A percentile compares a stretch with the other conserved stretches of the same genome.
Evolutionary conservation across 768 basidiomycete genomes (phyloP).

Genomic region (Xanthoconium purpureum): DNA sequence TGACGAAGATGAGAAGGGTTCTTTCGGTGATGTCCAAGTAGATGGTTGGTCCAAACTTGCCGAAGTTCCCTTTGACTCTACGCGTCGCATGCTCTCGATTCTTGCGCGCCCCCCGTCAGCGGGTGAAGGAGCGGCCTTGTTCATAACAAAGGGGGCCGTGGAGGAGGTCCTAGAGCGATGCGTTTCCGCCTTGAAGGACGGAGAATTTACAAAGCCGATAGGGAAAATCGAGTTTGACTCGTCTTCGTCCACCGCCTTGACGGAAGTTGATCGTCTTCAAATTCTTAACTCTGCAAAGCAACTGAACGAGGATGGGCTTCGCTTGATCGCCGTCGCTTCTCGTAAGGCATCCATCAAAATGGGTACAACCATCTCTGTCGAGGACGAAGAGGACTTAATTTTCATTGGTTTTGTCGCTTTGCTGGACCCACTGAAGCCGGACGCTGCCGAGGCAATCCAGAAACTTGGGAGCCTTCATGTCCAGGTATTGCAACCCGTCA

Average conservation of each 20-base stretch:
- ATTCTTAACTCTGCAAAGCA: slow-evolving; percentile 28
- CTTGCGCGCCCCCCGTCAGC: slow-evolving; percentile 28
- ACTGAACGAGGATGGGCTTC: slow-evolving; percentile 31
- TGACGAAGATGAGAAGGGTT: slow-evolving; percentile 10
- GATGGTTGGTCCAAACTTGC: slow-evolving; percentile 31
- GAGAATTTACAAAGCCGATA: slow-evolving; percentile 15
- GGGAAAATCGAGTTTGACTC: slow-evolving; percentile 14
- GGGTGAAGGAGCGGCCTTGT: slow-evolving; percentile 18
- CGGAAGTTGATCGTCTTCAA: slow-evolving; percentile 17
- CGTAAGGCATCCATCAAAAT: slow-evolving; percentile 19
- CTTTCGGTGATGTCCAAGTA: slow-evolving; percentile 2
- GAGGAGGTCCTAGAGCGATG: slow-evolving; percentile 34
- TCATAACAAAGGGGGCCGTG: slow-evolving; percentile 32
- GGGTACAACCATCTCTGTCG: slow-evolving; percentile 12
- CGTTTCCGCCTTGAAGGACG: slow-evolving; percentile 15
- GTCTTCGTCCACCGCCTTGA: slow-evolving; percentile 15
- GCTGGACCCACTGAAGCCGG: slow-evolving; percentile 31
- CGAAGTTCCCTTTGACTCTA: slow-evolving; percentile 37
- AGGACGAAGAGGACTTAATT: slow-evolving; percentile 29
- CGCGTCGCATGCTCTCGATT: slow-evolving; percentile 35
- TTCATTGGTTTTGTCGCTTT: slow-evolving; percentile 32
- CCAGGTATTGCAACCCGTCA: slow-evolving; percentile 21
- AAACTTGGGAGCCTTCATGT: slow-evolving; percentile 28
- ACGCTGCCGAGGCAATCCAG: slow-evolving; percentile 31
- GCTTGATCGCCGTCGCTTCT: slow-evolving; percentile 30